phyloP scores from a whole-genome alignment of 768 basidiomycete genomes.

The Mycena maculata region DNA sequence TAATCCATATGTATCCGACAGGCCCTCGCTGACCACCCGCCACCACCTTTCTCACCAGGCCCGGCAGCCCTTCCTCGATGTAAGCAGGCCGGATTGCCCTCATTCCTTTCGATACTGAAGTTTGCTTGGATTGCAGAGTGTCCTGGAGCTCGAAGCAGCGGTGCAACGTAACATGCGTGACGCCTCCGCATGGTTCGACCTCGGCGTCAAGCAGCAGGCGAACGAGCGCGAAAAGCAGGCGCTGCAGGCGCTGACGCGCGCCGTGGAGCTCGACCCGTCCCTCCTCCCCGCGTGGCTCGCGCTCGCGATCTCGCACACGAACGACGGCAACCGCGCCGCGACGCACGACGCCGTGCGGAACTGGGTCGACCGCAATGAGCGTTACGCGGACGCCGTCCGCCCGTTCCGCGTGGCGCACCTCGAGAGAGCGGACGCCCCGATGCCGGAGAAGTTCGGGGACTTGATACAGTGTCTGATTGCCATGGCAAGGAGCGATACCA shows the following conservation, averaged over 20 bases:
- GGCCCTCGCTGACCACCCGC: constrained; percentile 60
- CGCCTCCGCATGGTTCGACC: constrained; percentile 86
- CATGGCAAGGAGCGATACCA: constrained; percentile 74
- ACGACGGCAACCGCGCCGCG: constrained; percentile 81
- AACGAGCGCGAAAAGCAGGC: constrained; percentile 96
- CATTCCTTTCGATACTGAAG: constrained; percentile 31
- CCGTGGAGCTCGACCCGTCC: constrained; percentile 82
- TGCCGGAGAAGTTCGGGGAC: constrained; percentile 56
- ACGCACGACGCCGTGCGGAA: constrained; percentile 84
- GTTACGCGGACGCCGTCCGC: constrained; percentile 60
- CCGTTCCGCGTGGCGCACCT: constrained; percentile 51
- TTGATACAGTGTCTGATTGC: constrained; percentile 84
- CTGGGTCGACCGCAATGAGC: constrained; percentile 81
- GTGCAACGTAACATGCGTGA: constrained; percentile 83
- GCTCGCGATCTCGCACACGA: constrained; percentile 89
- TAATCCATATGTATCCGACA: constrained; percentile 81
- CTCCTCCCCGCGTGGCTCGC: constrained; percentile 90
- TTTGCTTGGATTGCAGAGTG: constrained; percentile 72
- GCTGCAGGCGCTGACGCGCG: constrained; percentile 83
- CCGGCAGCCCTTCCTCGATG: constrained; percentile 55
- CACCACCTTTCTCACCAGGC: constrained; percentile 55
- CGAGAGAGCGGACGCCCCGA: constrained; percentile 42
- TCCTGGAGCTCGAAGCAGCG: constrained; percentile 89
- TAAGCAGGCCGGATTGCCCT: constrained; percentile 40
- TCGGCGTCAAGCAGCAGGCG: constrained; percentile 97